These are phyloP conservation scores for Candida nonsorbophila DNA, from an alignment of 805 yeast genomes.

Conservation along the genomic window DNA sequence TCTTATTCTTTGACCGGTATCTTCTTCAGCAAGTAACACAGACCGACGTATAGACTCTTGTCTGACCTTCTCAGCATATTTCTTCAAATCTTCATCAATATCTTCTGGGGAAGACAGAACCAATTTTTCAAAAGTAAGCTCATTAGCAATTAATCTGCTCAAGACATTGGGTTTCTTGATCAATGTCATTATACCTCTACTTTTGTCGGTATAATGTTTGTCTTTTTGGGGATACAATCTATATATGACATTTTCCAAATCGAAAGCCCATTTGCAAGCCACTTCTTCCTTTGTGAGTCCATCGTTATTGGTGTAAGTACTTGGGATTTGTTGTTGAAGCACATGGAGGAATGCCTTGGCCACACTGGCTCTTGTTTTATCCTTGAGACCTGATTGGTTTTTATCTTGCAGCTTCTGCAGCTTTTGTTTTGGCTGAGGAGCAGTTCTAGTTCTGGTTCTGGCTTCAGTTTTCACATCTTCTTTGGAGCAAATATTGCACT, in stretches of 20 bases:
- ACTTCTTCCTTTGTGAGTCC: constrained; percentile 21
- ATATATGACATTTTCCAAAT: constrained; percentile 48
- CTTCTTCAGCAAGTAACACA: constrained; percentile 53
- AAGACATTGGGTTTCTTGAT: constrained; percentile 56
- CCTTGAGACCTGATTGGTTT: constrained; percentile 9
- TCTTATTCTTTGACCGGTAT: constrained; percentile 55
- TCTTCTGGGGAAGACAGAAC: constrained; percentile 69
- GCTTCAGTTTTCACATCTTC: constrained; percentile 5
- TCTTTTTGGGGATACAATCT: constrained; percentile 24
- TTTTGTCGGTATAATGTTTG: constrained; percentile 57
- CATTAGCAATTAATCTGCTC: constrained; percentile 49
- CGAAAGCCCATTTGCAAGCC: constrained; percentile 42
- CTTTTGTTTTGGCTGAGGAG: constrained; percentile 1
- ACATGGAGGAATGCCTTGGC: constrained; percentile 46
- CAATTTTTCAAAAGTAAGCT: constrained; percentile 51
- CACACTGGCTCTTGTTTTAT: constrained; percentile 44
- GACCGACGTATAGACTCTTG: constrained; percentile 64
- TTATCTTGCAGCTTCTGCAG: constrained; percentile 2
- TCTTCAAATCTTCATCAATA: constrained; percentile 70
- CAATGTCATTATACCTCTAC: constrained; percentile 45
- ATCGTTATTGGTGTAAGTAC: constrained; percentile 16
- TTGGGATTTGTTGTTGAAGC: constrained; percentile 36
- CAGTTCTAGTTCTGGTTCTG: constrained; percentile 5
- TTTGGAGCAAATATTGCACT: constrained; percentile 46
- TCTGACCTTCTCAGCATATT: constrained; percentile 65